Evolutionary conservation across 805 yeast species (phyloP).

Genomic region (Scheffersomyces ergatensis): DNA sequence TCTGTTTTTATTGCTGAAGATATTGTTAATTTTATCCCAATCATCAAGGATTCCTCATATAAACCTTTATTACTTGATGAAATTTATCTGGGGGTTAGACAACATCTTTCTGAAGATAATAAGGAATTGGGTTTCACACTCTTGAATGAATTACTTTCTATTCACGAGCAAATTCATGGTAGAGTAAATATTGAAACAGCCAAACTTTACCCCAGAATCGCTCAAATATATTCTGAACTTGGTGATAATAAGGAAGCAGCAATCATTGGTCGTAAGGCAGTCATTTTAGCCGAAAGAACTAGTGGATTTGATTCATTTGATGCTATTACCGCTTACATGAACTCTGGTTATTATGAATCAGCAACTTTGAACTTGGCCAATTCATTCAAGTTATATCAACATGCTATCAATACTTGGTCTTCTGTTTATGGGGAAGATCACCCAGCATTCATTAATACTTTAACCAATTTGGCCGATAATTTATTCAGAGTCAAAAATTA

Average conservation of each 20-base stretch:
- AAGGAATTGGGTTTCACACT: constrained; percentile 59
- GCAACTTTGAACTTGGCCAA: constrained; percentile 56
- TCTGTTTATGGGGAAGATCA: constrained; percentile 60
- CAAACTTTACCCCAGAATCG: constrained; percentile 60
- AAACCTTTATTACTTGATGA: constrained; percentile 71
- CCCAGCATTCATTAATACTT: constrained; percentile 65
- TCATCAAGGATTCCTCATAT: constrained; percentile 69
- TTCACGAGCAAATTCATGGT: constrained; percentile 84
- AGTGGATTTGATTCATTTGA: constrained; percentile 80
- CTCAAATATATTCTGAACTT: constrained; percentile 63
- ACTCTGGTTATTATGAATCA: constrained; percentile 72
- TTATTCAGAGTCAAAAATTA: constrained; percentile 52
- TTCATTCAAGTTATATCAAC: constrained; percentile 59
- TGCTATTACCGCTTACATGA: constrained; percentile 66
- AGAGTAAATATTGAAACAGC: constrained; percentile 77
- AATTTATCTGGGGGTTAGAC: constrained; percentile 63
- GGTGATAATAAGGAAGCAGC: constrained; percentile 59
- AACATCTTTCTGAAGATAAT: constrained; percentile 36
- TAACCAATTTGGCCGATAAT: constrained; percentile 58
- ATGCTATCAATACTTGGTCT: constrained; percentile 60
- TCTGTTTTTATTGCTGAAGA: constrained; percentile 60
- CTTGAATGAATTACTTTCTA: constrained; percentile 64
- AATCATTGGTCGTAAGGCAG: constrained; percentile 63
- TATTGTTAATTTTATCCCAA: constrained; percentile 67
- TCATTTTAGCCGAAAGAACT: constrained; percentile 73